Conservation (phyloP, 352 stramenopile species). For the Phytophthora kernoviae region DNA sequence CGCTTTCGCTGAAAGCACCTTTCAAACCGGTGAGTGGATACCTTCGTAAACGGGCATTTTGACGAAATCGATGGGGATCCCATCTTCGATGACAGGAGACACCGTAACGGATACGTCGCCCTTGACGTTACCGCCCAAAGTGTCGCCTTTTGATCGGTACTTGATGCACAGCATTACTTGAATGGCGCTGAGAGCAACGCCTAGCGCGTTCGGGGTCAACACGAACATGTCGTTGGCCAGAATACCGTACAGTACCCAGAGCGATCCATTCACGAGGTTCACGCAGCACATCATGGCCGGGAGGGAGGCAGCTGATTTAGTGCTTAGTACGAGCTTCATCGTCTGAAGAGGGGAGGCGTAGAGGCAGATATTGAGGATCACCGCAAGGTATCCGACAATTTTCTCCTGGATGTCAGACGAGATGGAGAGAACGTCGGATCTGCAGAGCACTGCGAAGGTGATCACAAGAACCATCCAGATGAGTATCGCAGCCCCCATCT, state of each 20-base stretch:
- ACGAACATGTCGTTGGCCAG: conserved; percentile 40
- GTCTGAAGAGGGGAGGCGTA: conserved; percentile 37
- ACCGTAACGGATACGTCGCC: conserved; percentile 13
- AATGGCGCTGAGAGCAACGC: conserved; percentile 29
- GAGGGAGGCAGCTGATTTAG: conserved; percentile 33
- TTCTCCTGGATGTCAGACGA: conserved; percentile 21
- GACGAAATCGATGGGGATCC: conserved; percentile 1
- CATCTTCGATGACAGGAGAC: conserved; percentile 8
- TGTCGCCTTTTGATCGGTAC: conserved; percentile 24
- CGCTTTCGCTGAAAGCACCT: too few relatives aligned
- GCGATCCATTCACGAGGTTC: conserved; percentile 28
- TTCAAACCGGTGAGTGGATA: neutral
- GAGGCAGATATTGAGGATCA: conserved; percentile 30
- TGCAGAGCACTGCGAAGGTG: conserved; percentile 22
- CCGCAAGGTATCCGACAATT: conserved; percentile 38
- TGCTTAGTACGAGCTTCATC: conserved; percentile 36
- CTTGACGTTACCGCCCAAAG: conserved; percentile 6
- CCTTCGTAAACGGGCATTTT: neutral
- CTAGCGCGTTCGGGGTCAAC: conserved; percentile 35
- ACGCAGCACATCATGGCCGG: conserved; percentile 34
- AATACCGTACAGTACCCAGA: conserved; percentile 33
- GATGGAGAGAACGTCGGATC: conserved; percentile 15
- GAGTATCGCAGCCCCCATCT: conserved; percentile 7
- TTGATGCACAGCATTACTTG: conserved; percentile 46
- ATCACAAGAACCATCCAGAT: conserved; percentile 12